Evolutionary conservation across 768 basidiomycete species (phyloP), one percentile per base, ranked within the genome.

Genomic region (Fibroporia radiculosa): DNA sequence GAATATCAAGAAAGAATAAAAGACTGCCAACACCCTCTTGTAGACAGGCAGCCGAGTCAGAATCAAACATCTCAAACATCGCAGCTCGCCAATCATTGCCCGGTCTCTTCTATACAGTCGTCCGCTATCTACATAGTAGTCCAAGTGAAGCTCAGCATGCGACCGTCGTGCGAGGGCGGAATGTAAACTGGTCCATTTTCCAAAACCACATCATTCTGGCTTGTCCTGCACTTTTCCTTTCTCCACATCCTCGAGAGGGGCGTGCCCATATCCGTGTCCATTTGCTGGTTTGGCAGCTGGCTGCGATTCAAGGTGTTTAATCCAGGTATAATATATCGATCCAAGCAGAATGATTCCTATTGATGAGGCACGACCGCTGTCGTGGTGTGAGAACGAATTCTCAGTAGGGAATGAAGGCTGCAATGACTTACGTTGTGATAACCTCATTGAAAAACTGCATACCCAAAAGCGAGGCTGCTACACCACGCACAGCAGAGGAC

Each of bases 401-500:
- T 23, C 39, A 32, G 27, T 33, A 11, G 18, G 40, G 36, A 31
- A 18, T 8, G 26, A 29, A 13, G 29, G 29, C 22, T 31, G 37
- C 14, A 35, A 31, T 34, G 4, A 73, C 84, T 60, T 62, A 85
- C 90, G 66, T 71, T 3, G 87, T 84, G 52, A 97, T 78, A 47
- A 88, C 59, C 39, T 98, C 93, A 22, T 68, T 60, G 66, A 96
- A 96, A 16, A 90, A 51, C 78, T 75, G 85, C 62, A 85, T 72
- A 19, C 82, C 89, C 12, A 96, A 70, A 35, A 93, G 60, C 4
- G 91, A 89, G n/a, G 84, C 89, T 1, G 91, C 81, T 22, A 97
- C 93, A 14, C 95, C 93, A 43, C 93, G 85, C 3, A 95, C 90
- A 16, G 95, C 93, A 10, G 92, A 92, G 3, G 91, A 93, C 22